Base-by-base conservation (phyloP, 2,329 filamentous ascomycete species). In the Fusarium temperatum region DNA sequence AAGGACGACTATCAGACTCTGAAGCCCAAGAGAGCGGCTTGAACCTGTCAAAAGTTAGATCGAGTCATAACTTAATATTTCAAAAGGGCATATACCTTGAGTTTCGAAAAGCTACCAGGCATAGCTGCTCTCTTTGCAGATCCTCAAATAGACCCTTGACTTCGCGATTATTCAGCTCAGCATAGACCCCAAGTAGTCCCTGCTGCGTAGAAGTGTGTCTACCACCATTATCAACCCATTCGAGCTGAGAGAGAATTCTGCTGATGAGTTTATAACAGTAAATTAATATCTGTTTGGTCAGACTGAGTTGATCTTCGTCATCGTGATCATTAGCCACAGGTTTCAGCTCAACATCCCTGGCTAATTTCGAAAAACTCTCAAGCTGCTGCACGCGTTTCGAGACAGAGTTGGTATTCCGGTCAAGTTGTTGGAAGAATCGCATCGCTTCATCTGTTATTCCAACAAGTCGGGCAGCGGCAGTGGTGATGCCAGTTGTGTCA, bases 391-490 rank as follows among this genome's bases (percentile, higher is more conserved):
- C 55, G 2, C 44, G 38, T 12, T 45, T 51, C 8, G 20, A 6
- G 2, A 41, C 56, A 13, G 45, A 45, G 1, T 53, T 44, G 8
- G 36, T 28, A 26, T 10, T 26, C 3, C 11, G 4, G 24, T 64
- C 15, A 9, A 69, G 35, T 38, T 35, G 44, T 5, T 56, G 65
- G 12, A 69, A 64, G 35, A 64, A 69, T 17, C 58, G 28, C 2
- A 47, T 41, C 10, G 66, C 65, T 57, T 69, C 65, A 6, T 69
- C 66, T 41, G 12, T 8, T 28, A 56, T 64, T 36, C 66, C 57
- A 15, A 32, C 50, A 18, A 69, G 38, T 35, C 50, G 65, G 17
- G 44, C 55, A 18, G 65, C 65, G 6, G 65, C 57, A 47, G 20
- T 24, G 8, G 44, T 64, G 17, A 68, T 32, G 4, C 35, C 12